These are phyloP conservation scores for Cronartium quercuum DNA, from an alignment of 1,284 basidiomycete genomes.

Conservation along the genomic window DNA sequence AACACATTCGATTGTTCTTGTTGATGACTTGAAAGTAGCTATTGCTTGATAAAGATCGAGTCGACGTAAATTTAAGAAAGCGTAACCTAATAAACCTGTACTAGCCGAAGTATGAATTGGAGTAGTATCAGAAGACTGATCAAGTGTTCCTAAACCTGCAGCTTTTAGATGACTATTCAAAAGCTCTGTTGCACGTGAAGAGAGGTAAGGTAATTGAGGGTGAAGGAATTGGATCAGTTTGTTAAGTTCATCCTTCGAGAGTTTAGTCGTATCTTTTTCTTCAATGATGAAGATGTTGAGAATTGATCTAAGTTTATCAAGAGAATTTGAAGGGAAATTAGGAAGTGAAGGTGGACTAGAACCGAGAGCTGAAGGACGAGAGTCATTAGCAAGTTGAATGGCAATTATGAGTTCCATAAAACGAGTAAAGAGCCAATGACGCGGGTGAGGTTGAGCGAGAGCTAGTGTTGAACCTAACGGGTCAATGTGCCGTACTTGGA, in stretches of 20 bases:
- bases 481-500: constrained; percentile 47
- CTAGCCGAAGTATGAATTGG: background rate
- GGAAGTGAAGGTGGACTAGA: background rate
- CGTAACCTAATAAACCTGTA: background rate
- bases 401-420: constrained; percentile 35
- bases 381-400: constrained; percentile 39
- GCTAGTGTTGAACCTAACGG: constrained; percentile 39
- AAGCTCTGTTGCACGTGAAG: background rate
- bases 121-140: no score
- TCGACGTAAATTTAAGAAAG: background rate
- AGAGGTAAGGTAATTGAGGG: background rate
- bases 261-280: background rate
- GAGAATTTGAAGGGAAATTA: background rate
- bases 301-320: constrained; percentile 3
- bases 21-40: background rate
- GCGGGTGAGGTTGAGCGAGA: constrained; percentile 29
- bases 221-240: background rate
- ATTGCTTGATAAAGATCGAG: background rate
- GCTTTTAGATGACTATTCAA: background rate
- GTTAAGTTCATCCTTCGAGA: no score
- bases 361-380: constrained; percentile 17
- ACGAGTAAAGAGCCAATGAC: background rate
- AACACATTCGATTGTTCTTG: background rate
- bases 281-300: background rate
- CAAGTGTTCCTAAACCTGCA: background rate